Percentiles rank a stretch among this genome's conserved stretches.
phyloP scores from a whole-genome alignment of 2,329 filamentous ascomycete genomes.

The Cadophora malorum region DNA sequence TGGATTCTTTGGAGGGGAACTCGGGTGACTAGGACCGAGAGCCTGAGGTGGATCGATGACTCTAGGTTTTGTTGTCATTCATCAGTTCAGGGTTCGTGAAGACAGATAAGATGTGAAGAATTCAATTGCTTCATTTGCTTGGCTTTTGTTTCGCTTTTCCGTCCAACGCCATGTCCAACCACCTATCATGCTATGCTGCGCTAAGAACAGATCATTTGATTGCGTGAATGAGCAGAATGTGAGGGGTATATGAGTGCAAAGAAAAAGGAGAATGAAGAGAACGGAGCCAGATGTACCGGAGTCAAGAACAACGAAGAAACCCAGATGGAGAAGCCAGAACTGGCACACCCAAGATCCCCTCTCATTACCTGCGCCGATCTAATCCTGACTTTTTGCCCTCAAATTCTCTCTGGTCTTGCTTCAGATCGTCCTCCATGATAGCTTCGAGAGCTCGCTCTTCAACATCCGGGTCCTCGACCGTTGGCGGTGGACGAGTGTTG shows the following conservation, averaged over 20 bases:
- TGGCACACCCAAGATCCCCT: conserved; percentile 4
- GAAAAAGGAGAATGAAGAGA: background rate
- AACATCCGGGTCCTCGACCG: conserved; percentile 41
- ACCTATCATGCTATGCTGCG: conserved; percentile 8
- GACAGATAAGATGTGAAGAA: background rate
- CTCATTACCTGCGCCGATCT: background rate
- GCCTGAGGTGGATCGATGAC: background rate
- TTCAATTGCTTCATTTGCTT: background rate
- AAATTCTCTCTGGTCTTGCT: conserved; percentile 30
- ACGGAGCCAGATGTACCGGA: background rate
- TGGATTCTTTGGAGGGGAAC: background rate
- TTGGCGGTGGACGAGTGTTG: conserved; percentile 41
- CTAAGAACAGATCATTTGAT: background rate
- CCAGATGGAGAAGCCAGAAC: background rate
- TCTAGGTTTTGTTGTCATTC: background rate
- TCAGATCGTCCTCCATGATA: conserved; percentile 29
- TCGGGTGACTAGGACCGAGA: conserved; percentile 1
- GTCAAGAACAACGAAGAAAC: conserved; percentile 4
- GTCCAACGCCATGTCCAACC: background rate
- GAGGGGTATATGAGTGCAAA: conserved; percentile 11
- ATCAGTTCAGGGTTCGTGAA: background rate
- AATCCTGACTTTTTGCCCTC: conserved; percentile 1
- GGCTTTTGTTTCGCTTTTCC: conserved; percentile 7
- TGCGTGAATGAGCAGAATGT: background rate
- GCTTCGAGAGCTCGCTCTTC: conserved; percentile 38